These are phyloP conservation scores for grape (Vitis vinifera) DNA, from an alignment of 164 flowering plant species.

Conservation along the genomic window DNA sequence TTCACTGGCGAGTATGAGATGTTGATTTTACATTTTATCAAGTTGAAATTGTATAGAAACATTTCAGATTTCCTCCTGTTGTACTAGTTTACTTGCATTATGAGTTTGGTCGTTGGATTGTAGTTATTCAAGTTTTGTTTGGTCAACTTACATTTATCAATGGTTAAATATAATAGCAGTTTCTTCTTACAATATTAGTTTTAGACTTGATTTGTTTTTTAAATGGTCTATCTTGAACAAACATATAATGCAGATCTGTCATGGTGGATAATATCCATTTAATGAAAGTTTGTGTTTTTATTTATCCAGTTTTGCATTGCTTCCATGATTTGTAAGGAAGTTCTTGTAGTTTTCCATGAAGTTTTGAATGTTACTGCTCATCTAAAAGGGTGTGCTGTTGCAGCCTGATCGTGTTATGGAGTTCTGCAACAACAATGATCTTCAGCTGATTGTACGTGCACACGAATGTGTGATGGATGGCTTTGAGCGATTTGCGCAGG, in stretches of 20 bases:
- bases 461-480: constrained; percentile 99
- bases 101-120: too few species aligned
- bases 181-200: not conserved
- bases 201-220: not conserved
- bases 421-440: constrained; percentile 98
- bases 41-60: too few species aligned
- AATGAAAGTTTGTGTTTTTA: not conserved
- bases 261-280: not conserved
- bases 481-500: constrained; percentile 99
- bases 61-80: too few species aligned
- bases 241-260: not conserved
- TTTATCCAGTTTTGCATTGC: not conserved
- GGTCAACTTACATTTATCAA: too few species aligned
- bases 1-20: too few species aligned
- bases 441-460: constrained; percentile 96
- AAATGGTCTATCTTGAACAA: not conserved
- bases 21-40: too few species aligned
- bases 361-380: not conserved
- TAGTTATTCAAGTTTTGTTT: too few species aligned
- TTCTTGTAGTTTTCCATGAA: too few species aligned
- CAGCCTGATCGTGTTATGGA: constrained; percentile 99
- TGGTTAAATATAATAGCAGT: too few species aligned
- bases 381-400: constrained; percentile 16
- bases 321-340: too few species aligned
- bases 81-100: too few species aligned